phyloP scores from a whole-genome alignment of 2,329 filamentous ascomycete species.

The Phialemoniopsis sp. region DNA sequence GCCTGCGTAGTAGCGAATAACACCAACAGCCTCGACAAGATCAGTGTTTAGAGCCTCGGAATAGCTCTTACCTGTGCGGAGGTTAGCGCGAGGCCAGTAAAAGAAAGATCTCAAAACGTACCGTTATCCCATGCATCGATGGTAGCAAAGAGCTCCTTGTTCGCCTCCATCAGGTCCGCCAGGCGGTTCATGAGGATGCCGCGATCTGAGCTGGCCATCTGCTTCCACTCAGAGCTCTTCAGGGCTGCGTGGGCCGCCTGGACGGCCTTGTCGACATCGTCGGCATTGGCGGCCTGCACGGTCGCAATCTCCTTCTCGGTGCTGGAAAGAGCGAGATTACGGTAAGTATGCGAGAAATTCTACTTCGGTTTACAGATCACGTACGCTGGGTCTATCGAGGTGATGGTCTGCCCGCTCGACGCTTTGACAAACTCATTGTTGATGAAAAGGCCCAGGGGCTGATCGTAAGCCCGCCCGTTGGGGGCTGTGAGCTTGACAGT shows the following conservation, averaged over 20 bases:
- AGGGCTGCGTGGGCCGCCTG: slow-evolving; percentile 11
- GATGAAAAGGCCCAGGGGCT: slow-evolving; percentile 8
- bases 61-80: slow-evolving; percentile 57
- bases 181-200: slow-evolving; percentile 35
- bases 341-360: no score
- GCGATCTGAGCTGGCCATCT: slow-evolving; percentile 16
- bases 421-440: slow-evolving; percentile 7
- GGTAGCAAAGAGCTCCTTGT: slow-evolving; percentile 31
- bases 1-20: slow-evolving; percentile 69
- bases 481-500: slow-evolving; percentile 1
- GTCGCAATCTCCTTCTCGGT: neutral
- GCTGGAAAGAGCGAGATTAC: no score
- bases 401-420: slow-evolving; percentile 3
- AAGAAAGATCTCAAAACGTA: no score
- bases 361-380: neutral
- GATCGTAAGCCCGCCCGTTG: slow-evolving; percentile 3
- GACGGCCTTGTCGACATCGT: slow-evolving; percentile 10
- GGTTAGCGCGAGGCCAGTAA: neutral
- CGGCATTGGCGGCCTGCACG: slow-evolving; percentile 6
- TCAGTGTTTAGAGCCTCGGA: slow-evolving; percentile 63
- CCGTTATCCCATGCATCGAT: slow-evolving; percentile 77
- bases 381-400: slow-evolving; percentile 4
- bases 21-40: slow-evolving; percentile 37
- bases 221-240: slow-evolving; percentile 5
- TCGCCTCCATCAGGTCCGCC: slow-evolving; percentile 33